Evolutionary conservation across 2,329 filamentous ascomycete genomes (phyloP).

Genomic region (Allantophomopsis lycopodina): DNA sequence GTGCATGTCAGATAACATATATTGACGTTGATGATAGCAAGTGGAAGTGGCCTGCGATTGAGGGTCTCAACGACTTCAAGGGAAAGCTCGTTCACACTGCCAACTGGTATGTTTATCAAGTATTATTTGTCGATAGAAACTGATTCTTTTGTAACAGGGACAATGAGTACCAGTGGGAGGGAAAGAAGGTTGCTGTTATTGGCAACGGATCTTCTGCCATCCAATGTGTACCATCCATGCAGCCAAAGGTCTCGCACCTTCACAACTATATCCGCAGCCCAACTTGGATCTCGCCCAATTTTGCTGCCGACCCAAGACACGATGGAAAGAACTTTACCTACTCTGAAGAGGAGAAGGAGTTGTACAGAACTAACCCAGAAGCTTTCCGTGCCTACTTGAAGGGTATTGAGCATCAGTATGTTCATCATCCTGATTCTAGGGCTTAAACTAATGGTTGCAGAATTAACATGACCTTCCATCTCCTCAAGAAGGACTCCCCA

Average conservation of each 20-base stretch:
- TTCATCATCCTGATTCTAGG: slow-evolving; percentile 24
- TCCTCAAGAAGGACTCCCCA: slow-evolving; percentile 37
- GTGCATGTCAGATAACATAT: not conserved
- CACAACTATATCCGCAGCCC: not conserved
- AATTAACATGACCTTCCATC: slow-evolving; percentile 21
- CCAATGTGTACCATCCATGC: slow-evolving; percentile 35
- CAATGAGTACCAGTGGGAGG: slow-evolving; percentile 22
- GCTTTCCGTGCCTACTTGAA: slow-evolving; percentile 32
- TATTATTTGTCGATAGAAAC: not conserved
- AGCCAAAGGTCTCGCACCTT: slow-evolving; percentile 27
- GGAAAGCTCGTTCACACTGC: slow-evolving; percentile 28
- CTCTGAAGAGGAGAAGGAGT: slow-evolving; percentile 21
- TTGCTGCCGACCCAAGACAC: slow-evolving; percentile 22
- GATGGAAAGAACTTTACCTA: not conserved
- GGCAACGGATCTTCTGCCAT: slow-evolving; percentile 37
- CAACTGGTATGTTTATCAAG: slow-evolving; percentile 21
- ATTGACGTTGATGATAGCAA: slow-evolving; percentile 2
- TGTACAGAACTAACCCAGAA: slow-evolving; percentile 22
- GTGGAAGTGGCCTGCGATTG: slow-evolving; percentile 25
- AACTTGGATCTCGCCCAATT: slow-evolving; percentile 19
- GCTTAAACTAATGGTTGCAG: not conserved
- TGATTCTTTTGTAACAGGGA: slow-evolving; percentile 3
- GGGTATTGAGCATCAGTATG: slow-evolving; percentile 34
- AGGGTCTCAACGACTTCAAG: slow-evolving; percentile 29
- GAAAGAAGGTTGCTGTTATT: slow-evolving; percentile 34